These are phyloP conservation scores for Lodderomyces parapsilosis DNA, from an alignment of 1,139 yeast genomes.

Conservation along the genomic window DNA sequence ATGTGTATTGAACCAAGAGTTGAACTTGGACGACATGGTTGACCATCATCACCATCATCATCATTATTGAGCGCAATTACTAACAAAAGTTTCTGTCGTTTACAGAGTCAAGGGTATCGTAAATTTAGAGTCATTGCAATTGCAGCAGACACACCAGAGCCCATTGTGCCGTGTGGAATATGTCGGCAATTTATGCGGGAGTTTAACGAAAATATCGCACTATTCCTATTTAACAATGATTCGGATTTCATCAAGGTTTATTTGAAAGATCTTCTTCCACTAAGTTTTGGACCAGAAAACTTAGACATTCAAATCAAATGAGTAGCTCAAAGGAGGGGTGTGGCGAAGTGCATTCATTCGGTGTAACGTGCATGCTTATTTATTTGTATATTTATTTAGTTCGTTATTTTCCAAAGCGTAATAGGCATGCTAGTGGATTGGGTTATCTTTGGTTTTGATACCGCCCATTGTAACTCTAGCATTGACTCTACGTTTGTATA, in stretches of 20 bases:
- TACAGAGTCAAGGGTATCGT: conserved; percentile 42
- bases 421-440: too few species aligned
- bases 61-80: too few species aligned
- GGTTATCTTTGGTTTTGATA: too few species aligned
- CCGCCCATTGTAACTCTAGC: too few species aligned
- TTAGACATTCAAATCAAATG: conserved; percentile 21
- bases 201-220: conserved; percentile 53
- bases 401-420: too few species aligned
- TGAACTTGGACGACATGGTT: neutral
- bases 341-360: too few species aligned
- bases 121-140: conserved; percentile 67
- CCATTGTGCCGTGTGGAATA: conserved; percentile 89
- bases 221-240: conserved; percentile 59
- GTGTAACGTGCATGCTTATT: too few species aligned
- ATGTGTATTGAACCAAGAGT: too few species aligned
- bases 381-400: too few species aligned
- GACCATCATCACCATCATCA: too few species aligned
- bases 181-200: conserved; percentile 89
- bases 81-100: conserved; percentile 7
- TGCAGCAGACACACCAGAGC: conserved; percentile 57
- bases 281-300: conserved; percentile 85
- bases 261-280: conserved; percentile 69
- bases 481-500: too few species aligned
- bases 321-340: too few species aligned
- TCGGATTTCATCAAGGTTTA: conserved; percentile 44